phyloP scores from a whole-genome alignment of 2,329 filamentous ascomycete genomes.

The Thelonectria olida region DNA sequence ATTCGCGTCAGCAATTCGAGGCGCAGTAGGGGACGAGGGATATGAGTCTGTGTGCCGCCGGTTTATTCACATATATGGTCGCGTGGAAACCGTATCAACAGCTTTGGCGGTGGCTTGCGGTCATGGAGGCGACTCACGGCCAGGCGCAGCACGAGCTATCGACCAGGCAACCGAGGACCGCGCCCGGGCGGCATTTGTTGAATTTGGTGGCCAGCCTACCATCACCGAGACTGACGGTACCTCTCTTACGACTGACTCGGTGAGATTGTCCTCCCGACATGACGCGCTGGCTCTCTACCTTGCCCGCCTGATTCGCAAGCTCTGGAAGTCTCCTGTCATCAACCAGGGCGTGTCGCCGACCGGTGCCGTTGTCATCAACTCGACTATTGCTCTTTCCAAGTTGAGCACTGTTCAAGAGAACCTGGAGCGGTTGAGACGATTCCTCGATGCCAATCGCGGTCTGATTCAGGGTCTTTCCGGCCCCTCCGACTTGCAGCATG shows the following conservation, averaged over 20 bases:
- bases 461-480: slow-evolving; percentile 96
- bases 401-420: slow-evolving; percentile 82
- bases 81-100: slow-evolving; percentile 88
- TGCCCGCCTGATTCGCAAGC: slow-evolving; percentile 83
- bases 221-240: slow-evolving; percentile 81
- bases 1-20: slow-evolving; percentile 83
- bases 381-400: slow-evolving; percentile 74
- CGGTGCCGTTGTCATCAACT: slow-evolving; percentile 70
- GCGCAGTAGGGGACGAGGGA: slow-evolving; percentile 78
- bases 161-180: slow-evolving; percentile 88
- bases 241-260: slow-evolving; percentile 78
- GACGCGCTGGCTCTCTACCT: slow-evolving; percentile 90
- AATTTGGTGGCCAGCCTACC: slow-evolving; percentile 88
- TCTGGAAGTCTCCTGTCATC: slow-evolving; percentile 87
- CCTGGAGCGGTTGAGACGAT: slow-evolving; percentile 79
- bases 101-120: slow-evolving; percentile 95
- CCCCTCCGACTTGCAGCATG: slow-evolving; percentile 82
- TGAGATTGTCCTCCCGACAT: slow-evolving; percentile 88
- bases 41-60: slow-evolving; percentile 83
- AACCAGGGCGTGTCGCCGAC: slow-evolving; percentile 59
- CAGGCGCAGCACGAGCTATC: slow-evolving; percentile 78
- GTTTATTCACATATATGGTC: slow-evolving; percentile 87
- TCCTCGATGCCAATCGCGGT: slow-evolving; percentile 85
- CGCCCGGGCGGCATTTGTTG: slow-evolving; percentile 88
- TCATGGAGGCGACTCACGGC: slow-evolving; percentile 79